Conservation (phyloP, 2,329 filamentous ascomycete genomes). For the Orbilia blumenaviensis region DNA sequence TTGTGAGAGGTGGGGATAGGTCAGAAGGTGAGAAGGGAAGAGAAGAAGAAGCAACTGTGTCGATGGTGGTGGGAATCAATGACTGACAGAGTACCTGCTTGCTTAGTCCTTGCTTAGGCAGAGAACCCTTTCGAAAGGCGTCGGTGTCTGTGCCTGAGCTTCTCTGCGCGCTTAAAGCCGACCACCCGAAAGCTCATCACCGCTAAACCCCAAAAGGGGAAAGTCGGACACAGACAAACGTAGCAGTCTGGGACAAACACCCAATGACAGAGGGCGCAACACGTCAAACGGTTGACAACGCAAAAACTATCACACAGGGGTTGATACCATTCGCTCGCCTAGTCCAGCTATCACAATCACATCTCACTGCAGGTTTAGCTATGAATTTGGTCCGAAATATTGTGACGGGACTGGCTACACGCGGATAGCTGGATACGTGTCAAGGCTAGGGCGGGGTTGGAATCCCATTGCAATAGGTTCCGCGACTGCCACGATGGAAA, state of each 20-base stretch:
- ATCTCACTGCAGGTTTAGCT: constrained; percentile 41
- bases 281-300: constrained; percentile 40
- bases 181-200: constrained; percentile 6
- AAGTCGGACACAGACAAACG: constrained; percentile 26
- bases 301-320: constrained; percentile 39
- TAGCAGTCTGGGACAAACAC: neutral
- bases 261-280: constrained; percentile 32
- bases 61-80: neutral
- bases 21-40: neutral
- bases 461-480: constrained; percentile 16
- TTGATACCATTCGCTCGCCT: constrained; percentile 51
- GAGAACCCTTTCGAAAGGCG: constrained; percentile 42
- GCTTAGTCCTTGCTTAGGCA: too few relatives aligned
- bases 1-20: neutral
- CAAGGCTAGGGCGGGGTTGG: constrained; percentile 34
- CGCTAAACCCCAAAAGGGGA: constrained; percentile 24
- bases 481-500: constrained; percentile 31
- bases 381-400: constrained; percentile 23
- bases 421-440: constrained; percentile 38
- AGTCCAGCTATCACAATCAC: constrained; percentile 53
- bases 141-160: constrained; percentile 18
- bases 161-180: constrained; percentile 27
- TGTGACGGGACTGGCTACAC: constrained; percentile 50
- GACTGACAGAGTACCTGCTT: too few relatives aligned
- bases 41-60: constrained; percentile 6